Percentiles rank a stretch among this genome's conserved stretches.
Evolutionary conservation across 1,139 yeast genomes (phyloP).

Genomic region (Arxiozyma slooffiae): DNA sequence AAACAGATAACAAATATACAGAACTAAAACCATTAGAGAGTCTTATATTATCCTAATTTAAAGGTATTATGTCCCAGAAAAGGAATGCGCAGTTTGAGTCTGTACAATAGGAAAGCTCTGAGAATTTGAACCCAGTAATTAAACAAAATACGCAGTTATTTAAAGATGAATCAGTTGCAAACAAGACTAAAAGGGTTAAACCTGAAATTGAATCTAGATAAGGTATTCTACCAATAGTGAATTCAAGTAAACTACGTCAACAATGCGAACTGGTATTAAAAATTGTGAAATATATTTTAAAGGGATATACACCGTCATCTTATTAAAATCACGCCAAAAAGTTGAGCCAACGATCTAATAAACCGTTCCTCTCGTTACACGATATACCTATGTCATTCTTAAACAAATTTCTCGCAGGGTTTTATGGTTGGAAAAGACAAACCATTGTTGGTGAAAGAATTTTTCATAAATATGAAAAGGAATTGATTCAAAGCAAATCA

Average conservation of each 20-base stretch:
- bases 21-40: neutral
- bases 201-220: neutral
- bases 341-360: slow-evolving; percentile 33
- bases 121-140: neutral
- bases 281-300: slow-evolving; percentile 37
- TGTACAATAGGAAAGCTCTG: neutral
- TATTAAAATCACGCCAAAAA: slow-evolving; percentile 43
- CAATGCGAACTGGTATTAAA: slow-evolving; percentile 4
- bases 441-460: slow-evolving; percentile 39
- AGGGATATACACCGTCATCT: slow-evolving; percentile 37
- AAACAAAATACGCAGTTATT: neutral
- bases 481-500: slow-evolving; percentile 32
- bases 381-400: neutral
- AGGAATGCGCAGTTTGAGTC: neutral
- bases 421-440: slow-evolving; percentile 51
- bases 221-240: neutral
- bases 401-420: slow-evolving; percentile 39
- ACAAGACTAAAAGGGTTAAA: neutral
- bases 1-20: neutral
- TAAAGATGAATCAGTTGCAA: neutral
- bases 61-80: neutral
- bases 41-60: neutral
- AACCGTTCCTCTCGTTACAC: slow-evolving; percentile 36
- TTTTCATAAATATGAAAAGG: slow-evolving; percentile 25
- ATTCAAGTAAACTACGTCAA: neutral